phyloP scores from a whole-genome alignment of 495 filamentous ascomycete genomes.

The Lophium mytilinum region DNA sequence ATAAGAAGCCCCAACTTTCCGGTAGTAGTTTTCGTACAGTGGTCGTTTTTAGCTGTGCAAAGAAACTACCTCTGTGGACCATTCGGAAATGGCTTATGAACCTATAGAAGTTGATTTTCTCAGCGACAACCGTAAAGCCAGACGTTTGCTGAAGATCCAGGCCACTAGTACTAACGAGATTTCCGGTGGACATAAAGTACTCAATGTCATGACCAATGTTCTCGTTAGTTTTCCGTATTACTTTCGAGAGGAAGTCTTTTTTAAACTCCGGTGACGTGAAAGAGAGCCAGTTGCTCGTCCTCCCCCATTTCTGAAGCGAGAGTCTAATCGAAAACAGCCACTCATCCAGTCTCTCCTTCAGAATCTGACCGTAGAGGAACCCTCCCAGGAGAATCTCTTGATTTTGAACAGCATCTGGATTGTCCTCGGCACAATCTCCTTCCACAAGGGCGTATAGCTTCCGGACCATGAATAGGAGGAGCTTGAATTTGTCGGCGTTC shows the following conservation, averaged over 20 bases:
- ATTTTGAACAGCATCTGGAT: constrained; percentile 90
- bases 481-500: constrained; percentile 84
- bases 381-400: constrained; percentile 90
- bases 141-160: constrained; percentile 90
- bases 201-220: constrained; percentile 79
- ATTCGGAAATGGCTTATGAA: constrained; percentile 99
- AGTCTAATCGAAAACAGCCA: constrained; percentile 60
- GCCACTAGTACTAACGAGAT: constrained; percentile 80
- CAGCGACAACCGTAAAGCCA: constrained; percentile 91
- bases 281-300: constrained; percentile 49
- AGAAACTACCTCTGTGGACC: constrained; percentile 98
- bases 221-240: constrained; percentile 74
- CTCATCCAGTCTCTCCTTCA: constrained; percentile 91
- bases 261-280: constrained; percentile 66
- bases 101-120: constrained; percentile 98
- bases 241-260: constrained; percentile 67
- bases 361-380: constrained; percentile 86
- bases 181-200: constrained; percentile 95
- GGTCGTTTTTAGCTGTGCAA: constrained; percentile 93
- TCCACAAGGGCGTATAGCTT: constrained; percentile 90
- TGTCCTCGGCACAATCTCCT: constrained; percentile 86
- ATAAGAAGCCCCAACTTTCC: constrained; percentile 96
- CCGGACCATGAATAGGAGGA: constrained; percentile 91
- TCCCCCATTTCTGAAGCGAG: constrained; percentile 61
- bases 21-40: constrained; percentile 91